Base-by-base conservation (phyloP, 352 stramenopile genomes). In the Globisporangium camurandrum region DNA sequence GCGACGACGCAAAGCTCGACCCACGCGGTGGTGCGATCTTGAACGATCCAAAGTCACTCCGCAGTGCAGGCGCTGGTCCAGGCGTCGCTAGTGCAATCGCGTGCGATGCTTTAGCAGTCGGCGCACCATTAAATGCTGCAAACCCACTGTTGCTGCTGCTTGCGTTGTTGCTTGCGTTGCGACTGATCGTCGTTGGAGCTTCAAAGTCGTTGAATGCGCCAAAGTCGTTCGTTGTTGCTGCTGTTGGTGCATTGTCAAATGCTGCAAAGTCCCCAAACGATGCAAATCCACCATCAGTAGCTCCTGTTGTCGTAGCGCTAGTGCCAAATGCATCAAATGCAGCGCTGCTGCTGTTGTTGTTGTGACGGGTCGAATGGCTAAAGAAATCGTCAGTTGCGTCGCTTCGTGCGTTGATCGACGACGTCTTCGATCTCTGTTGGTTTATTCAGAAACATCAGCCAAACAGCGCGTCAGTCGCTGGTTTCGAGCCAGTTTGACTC, bases 201-300 rank as follows among this genome's bases (percentile, higher is more conserved):
- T 46, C 65, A 53, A 90, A 92, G 26, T 59, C 56, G 16, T 64
- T 62, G 51, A 93, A 90, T 44, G 70, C 71, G 9, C 54, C 66
- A 39, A 82, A 82, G n/a, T 66, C 67, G 6, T 9, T 22, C 36
- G 53, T 34, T 34, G 30, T 34, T 34, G 59, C 46, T 28, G 69
- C 61, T 43, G 63, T 60, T 40, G 60, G 56, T 4, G 54, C 61
- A 30, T 78, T 51, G 3, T 61, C 63, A 54, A 93, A 93, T 42
- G 63, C 70, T 8, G 79, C 86, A 49, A 95, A 95, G 38, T 95
- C 84, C 20, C 73, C 76, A 57, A 88, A 88, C 14, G 56, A 47
- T 4, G 65, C 73, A 47, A 91, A 88, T 2, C 61, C 68, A 23
- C 54, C 65, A n/a, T n/a, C n/a, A 14, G 66, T 65, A 37, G 46